These are phyloP conservation scores for Fusarium xylarioides DNA, from an alignment of 2,329 filamentous ascomycete genomes.

Conservation along the genomic window DNA sequence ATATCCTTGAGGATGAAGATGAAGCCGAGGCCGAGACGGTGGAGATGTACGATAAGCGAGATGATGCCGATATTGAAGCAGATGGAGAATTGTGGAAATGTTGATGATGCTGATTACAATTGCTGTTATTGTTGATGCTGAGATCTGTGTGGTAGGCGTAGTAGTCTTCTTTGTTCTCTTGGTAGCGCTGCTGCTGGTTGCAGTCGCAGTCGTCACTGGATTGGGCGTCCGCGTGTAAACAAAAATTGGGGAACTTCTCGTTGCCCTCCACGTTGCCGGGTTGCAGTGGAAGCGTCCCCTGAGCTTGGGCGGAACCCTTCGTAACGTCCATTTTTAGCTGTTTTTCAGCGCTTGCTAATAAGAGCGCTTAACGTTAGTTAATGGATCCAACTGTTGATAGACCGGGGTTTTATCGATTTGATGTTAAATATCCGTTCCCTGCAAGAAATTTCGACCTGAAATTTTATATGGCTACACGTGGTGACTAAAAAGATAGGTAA, in stretches of 20 bases:
- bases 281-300: constrained; percentile 43
- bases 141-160: constrained; percentile 22
- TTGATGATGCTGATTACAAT: constrained; percentile 39
- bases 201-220: constrained; percentile 17
- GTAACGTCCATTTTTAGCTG: constrained; percentile 36
- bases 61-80: constrained; percentile 36
- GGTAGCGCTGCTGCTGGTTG: constrained; percentile 5
- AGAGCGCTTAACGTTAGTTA: neutral
- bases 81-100: constrained; percentile 41
- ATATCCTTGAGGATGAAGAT: constrained; percentile 34
- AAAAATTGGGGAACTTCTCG: constrained; percentile 54
- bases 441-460: neutral
- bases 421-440: neutral
- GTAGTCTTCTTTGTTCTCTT: constrained; percentile 10
- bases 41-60: constrained; percentile 41
- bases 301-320: constrained; percentile 30
- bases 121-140: constrained; percentile 20
- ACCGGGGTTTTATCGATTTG: neutral
- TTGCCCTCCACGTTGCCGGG: constrained; percentile 50
- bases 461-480: neutral
- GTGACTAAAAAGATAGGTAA: neutral
- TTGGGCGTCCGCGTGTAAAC: constrained; percentile 50
- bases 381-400: neutral
- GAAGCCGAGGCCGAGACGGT: constrained; percentile 30
- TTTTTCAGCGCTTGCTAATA: constrained; percentile 21